A percentile compares a stretch with the other conserved stretches of the same genome.
Conservation (phyloP, 208 protist genomes). For the Wallacemonas sp. region DNA sequence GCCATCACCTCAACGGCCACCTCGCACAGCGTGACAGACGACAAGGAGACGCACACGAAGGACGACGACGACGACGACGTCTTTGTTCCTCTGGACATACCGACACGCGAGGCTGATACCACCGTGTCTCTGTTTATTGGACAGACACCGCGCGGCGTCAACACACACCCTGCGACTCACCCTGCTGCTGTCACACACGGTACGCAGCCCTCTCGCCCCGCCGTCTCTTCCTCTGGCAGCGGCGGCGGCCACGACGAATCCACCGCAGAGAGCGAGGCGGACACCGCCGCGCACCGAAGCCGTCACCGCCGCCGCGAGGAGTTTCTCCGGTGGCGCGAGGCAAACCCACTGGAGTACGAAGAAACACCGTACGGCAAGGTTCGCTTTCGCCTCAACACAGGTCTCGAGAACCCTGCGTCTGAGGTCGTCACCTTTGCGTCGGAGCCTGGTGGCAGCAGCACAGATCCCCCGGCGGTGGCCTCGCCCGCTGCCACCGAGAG, state of each 20-base stretch:
- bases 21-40: no score
- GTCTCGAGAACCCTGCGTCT: slow-evolving; percentile 50
- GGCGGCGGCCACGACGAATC: no score
- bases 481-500: no score
- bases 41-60: no score
- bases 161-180: background rate
- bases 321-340: slow-evolving; percentile 62
- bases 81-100: slow-evolving; percentile 7
- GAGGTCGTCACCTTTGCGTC: slow-evolving; percentile 28
- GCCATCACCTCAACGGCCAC: no score
- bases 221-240: no score
- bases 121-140: slow-evolving; percentile 9
- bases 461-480: no score
- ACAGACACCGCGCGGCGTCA: background rate
- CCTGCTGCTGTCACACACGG: no score
- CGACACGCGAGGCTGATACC: background rate
- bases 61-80: slow-evolving; percentile 10
- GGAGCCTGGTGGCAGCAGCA: slow-evolving; percentile 11
- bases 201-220: no score
- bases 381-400: slow-evolving; percentile 69
- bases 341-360: slow-evolving; percentile 29
- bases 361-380: slow-evolving; percentile 30
- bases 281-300: no score
- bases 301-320: slow-evolving; percentile 30
- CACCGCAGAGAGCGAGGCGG: no score